phyloP scores from a whole-genome alignment of 495 filamentous ascomycete genomes.

The Aspergillus diversus region DNA sequence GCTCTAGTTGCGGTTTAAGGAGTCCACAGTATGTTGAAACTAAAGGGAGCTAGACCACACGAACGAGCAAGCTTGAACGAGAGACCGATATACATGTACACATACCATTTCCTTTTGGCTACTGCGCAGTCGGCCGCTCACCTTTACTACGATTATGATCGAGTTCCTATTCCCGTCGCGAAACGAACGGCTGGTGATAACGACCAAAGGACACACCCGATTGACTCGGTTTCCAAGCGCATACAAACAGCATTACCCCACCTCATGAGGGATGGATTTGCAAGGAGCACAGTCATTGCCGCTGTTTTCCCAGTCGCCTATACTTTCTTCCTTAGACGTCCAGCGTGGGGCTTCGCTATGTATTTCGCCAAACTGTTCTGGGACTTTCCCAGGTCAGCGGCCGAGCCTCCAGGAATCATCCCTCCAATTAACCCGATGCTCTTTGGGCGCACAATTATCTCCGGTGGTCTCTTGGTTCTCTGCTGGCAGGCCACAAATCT shows the following conservation, averaged over 20 bases:
- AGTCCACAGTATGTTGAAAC: not conserved
- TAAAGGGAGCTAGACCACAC: constrained; percentile 45
- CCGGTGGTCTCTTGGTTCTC: constrained; percentile 67
- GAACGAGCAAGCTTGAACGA: constrained; percentile 88
- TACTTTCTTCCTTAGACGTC: constrained; percentile 60
- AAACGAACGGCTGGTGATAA: constrained; percentile 37
- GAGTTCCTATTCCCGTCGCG: constrained; percentile 58
- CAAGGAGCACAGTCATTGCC: constrained; percentile 47
- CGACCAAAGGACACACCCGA: constrained; percentile 42
- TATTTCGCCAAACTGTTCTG: constrained; percentile 71
- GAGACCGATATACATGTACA: constrained; percentile 77
- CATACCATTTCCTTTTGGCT: constrained; percentile 68
- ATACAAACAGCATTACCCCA: constrained; percentile 33
- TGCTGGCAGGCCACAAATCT: constrained; percentile 76
- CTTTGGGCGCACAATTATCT: constrained; percentile 61
- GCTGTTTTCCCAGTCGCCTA: constrained; percentile 60
- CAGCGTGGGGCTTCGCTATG: constrained; percentile 69
- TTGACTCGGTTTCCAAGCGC: constrained; percentile 37
- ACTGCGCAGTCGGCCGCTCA: constrained; percentile 70
- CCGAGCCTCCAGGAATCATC: constrained; percentile 55
- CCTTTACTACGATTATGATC: constrained; percentile 74
- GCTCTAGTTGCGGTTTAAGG: not conserved
- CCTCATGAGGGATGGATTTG: constrained; percentile 37
- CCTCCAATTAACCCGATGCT: constrained; percentile 61
- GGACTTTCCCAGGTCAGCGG: constrained; percentile 70